phyloP scores from a whole-genome alignment of 352 stramenopile genomes.

The Plasmopara viticola region DNA sequence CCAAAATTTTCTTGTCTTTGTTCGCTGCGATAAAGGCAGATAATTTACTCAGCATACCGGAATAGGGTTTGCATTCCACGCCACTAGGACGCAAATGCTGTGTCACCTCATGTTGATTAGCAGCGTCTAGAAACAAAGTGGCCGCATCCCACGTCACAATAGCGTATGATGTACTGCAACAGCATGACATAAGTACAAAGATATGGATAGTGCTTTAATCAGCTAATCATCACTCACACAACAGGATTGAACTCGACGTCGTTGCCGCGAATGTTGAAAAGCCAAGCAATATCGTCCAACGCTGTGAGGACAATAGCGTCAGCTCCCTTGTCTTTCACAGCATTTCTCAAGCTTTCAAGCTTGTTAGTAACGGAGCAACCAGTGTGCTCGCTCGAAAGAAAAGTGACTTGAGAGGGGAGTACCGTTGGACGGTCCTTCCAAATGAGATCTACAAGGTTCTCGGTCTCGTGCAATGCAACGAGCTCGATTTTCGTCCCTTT shows the following conservation, averaged over 20 bases:
- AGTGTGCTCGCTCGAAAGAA: slow-evolving; percentile 91
- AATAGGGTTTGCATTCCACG: slow-evolving; percentile 63
- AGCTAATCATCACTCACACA: slow-evolving; percentile 66
- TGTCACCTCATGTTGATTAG: slow-evolving; percentile 54
- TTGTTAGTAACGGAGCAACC: slow-evolving; percentile 90
- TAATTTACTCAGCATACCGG: slow-evolving; percentile 40
- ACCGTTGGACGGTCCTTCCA: slow-evolving; percentile 83
- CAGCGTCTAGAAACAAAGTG: slow-evolving; percentile 89
- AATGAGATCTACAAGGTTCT: slow-evolving; percentile 95
- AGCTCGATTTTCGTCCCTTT: slow-evolving; percentile 68
- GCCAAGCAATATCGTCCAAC: slow-evolving; percentile 96
- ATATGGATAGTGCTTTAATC: not conserved
- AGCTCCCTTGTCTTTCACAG: slow-evolving; percentile 85
- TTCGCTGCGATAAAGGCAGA: slow-evolving; percentile 42
- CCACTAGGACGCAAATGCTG: slow-evolving; percentile 41
- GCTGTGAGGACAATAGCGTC: slow-evolving; percentile 92
- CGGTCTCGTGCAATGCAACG: slow-evolving; percentile 60
- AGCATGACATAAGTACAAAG: slow-evolving; percentile 1
- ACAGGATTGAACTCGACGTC: slow-evolving; percentile 98
- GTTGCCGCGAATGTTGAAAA: slow-evolving; percentile 97
- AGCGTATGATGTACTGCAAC: slow-evolving; percentile 84
- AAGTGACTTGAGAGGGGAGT: slow-evolving; percentile 77
- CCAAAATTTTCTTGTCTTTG: slow-evolving; percentile 51
- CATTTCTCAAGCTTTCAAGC: slow-evolving; percentile 69
- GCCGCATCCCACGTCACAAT: slow-evolving; percentile 87